Percentiles rank a stretch among this genome's conserved stretches.
Conservation (phyloP, 805 yeast genomes). For the Schwanniomyces yamadae region DNA sequence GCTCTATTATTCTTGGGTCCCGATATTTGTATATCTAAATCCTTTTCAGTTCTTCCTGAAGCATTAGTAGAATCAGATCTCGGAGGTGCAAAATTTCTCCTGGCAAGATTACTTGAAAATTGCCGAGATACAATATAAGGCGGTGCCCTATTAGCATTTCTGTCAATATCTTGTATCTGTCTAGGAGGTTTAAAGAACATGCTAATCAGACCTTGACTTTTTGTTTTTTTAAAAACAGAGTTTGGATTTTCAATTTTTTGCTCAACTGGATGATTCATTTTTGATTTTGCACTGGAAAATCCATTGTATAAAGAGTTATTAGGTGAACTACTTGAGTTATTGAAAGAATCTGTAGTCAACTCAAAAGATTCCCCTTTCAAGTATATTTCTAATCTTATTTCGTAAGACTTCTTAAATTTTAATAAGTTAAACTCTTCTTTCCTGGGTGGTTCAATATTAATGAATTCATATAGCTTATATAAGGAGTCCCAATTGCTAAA, state of each 20-base stretch:
- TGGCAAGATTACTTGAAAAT: neutral
- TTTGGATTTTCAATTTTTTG: neutral
- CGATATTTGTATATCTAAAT: slow-evolving; percentile 2
- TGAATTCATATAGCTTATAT: slow-evolving; percentile 17
- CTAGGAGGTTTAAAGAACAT: slow-evolving; percentile 3
- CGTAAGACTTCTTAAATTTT: slow-evolving; percentile 13
- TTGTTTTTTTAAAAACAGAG: too few species aligned
- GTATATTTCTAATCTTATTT: slow-evolving; percentile 10
- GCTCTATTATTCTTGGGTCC: slow-evolving; percentile 19
- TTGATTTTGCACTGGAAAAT: slow-evolving; percentile 2
- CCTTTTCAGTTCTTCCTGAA: too few species aligned
- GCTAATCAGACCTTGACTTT: neutral
- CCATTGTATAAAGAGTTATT: neutral
- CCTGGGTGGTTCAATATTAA: slow-evolving; percentile 4
- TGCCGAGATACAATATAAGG: neutral
- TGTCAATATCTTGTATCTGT: neutral
- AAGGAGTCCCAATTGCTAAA: slow-evolving; percentile 17
- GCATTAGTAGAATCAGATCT: neutral
- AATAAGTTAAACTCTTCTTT: slow-evolving; percentile 8
- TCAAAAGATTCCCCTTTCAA: slow-evolving; percentile 9
- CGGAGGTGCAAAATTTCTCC: slow-evolving; percentile 3
- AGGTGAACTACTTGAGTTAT: neutral
- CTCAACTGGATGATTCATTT: neutral
- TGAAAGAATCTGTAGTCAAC: slow-evolving; percentile 5
- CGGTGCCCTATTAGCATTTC: neutral